Conservation (phyloP, 73 alveolate genomes). For the Paramecium pentaurelia region DNA sequence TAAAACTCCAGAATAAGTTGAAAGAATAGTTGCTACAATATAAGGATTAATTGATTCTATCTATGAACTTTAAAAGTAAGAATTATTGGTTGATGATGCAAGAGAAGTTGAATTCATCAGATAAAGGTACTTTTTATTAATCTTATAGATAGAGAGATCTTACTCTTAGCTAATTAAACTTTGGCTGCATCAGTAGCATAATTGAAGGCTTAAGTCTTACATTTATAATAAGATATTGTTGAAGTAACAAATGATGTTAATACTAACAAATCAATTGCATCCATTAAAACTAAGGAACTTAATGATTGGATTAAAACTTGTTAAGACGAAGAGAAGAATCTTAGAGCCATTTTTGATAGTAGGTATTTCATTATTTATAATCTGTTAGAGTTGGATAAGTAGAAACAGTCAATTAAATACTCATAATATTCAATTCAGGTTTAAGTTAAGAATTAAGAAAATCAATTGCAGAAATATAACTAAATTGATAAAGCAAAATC, state of each 20-base stretch:
- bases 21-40: not conserved
- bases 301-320: conserved; percentile 31
- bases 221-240: not conserved
- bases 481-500: not conserved
- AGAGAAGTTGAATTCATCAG: conserved; percentile 37
- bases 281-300: not conserved
- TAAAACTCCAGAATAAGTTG: not conserved
- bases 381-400: not conserved
- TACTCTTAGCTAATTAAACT: not conserved
- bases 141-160: not conserved
- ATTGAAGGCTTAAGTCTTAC: not conserved
- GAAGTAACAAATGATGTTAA: conserved; percentile 9
- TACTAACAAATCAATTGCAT: not conserved
- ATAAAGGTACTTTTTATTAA: not conserved
- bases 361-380: not conserved
- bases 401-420: not conserved
- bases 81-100: conserved; percentile 32
- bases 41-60: conserved; percentile 10
- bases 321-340: not conserved
- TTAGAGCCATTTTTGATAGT: conserved; percentile 6
- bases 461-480: conserved; percentile 29
- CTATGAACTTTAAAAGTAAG: conserved; percentile 3
- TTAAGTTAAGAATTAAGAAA: conserved; percentile 14
- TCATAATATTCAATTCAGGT: not conserved
- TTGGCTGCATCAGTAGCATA: conserved; percentile 33